Evolutionary conservation across 2,329 filamentous ascomycete genomes (phyloP).

Genomic region (Neopestalotiopsis rosae): DNA sequence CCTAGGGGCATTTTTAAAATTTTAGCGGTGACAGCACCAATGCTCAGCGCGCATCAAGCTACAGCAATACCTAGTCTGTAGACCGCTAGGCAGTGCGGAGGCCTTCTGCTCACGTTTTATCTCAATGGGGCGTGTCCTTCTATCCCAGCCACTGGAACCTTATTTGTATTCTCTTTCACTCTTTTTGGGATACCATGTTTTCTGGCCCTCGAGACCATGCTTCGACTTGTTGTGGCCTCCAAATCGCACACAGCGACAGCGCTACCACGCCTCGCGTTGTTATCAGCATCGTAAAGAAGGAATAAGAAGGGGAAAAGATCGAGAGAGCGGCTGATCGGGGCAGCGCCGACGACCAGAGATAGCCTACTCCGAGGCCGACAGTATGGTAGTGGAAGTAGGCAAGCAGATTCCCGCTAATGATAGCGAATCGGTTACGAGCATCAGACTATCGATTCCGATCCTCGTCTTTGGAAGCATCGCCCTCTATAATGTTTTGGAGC

Average conservation of each 20-base stretch:
- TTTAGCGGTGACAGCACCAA: neutral
- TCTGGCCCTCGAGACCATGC: neutral
- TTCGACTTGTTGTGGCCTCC: neutral
- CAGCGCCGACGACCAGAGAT: neutral
- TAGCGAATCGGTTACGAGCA: neutral
- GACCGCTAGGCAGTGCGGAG: neutral
- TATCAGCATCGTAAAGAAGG: neutral
- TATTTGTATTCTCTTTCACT: neutral
- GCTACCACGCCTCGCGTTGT: neutral
- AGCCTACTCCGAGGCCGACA: neutral
- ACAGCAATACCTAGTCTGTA: neutral
- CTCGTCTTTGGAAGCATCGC: constrained; percentile 42
- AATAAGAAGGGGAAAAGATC: neutral
- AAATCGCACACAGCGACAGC: neutral
- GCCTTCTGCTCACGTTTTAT: neutral
- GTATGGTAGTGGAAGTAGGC: constrained; percentile 10
- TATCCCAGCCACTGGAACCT: neutral
- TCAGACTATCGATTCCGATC: constrained; percentile 36
- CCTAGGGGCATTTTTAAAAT: neutral
- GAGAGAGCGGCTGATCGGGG: neutral
- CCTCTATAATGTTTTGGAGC: constrained; percentile 38
- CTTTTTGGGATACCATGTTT: neutral
- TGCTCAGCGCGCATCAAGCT: neutral
- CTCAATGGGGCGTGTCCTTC: neutral
- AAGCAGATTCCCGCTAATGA: neutral